Conservation (phyloP, 2,329 filamentous ascomycete species). For the Clonostachys solani region DNA sequence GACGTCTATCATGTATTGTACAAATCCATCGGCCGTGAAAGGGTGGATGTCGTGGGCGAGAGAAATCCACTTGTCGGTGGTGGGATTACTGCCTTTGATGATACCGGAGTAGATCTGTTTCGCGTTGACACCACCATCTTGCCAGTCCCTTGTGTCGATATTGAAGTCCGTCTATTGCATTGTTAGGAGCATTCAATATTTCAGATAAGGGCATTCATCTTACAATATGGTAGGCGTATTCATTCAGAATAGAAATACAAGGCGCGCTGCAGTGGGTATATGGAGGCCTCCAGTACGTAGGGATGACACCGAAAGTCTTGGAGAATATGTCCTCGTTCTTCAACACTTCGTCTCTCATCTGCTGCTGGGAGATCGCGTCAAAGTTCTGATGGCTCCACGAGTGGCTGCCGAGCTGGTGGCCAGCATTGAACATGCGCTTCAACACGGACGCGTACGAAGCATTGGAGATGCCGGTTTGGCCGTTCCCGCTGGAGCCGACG, state of each 20-base stretch:
- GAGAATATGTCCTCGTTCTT: conserved; percentile 38
- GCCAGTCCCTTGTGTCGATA: conserved; percentile 58
- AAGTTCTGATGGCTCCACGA: conserved; percentile 42
- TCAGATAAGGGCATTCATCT: neutral
- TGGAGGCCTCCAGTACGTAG: conserved; percentile 38
- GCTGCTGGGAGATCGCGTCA: conserved; percentile 23
- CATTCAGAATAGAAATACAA: conserved; percentile 25
- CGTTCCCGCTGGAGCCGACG: conserved; percentile 29
- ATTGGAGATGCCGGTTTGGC: conserved; percentile 30
- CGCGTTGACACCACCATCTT: conserved; percentile 41
- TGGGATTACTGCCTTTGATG: neutral
- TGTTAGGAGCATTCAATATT: neutral
- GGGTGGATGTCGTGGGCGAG: conserved; percentile 50
- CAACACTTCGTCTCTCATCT: conserved; percentile 32
- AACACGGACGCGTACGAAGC: conserved; percentile 19
- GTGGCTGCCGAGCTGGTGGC: conserved; percentile 41
- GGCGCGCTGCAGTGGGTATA: conserved; percentile 36
- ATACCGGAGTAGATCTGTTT: conserved; percentile 21
- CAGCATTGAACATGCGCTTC: conserved; percentile 30
- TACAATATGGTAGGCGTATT: conserved; percentile 49
- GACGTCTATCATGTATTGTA: conserved; percentile 34
- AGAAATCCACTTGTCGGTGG: conserved; percentile 29
- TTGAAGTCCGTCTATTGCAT: conserved; percentile 34
- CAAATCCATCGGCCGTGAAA: conserved; percentile 36
- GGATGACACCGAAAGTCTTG: conserved; percentile 32